A percentile compares a stretch with the other conserved stretches of the same genome.
Evolutionary conservation across 306 rosid species (phyloP).

Genomic region (Parietaria judaica): DNA sequence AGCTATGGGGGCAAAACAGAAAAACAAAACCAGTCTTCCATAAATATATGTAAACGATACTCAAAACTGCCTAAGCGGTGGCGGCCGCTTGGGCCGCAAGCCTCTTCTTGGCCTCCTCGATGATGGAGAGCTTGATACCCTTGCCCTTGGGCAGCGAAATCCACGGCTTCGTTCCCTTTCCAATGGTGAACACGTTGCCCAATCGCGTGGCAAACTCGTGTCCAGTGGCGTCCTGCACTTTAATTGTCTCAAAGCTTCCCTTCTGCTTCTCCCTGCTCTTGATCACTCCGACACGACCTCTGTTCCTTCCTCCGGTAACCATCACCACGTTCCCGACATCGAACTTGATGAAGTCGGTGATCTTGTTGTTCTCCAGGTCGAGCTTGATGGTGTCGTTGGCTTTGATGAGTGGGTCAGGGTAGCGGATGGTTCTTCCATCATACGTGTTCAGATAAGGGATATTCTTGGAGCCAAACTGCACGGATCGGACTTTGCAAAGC

Average conservation of each 20-base stretch:
- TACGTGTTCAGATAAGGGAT: slow-evolving; percentile 69
- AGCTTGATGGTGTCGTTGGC: slow-evolving; percentile 71
- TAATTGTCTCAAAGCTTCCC: slow-evolving; percentile 75
- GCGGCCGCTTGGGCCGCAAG: slow-evolving; percentile 50
- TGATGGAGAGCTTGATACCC: slow-evolving; percentile 70
- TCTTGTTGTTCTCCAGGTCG: slow-evolving; percentile 59
- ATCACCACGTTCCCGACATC: slow-evolving; percentile 73
- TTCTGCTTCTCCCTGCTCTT: slow-evolving; percentile 70
- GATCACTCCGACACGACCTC: slow-evolving; percentile 72
- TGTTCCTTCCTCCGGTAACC: slow-evolving; percentile 76
- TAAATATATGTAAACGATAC: slow-evolving; percentile 7
- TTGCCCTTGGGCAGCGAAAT: slow-evolving; percentile 64
- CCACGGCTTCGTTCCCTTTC: slow-evolving; percentile 71
- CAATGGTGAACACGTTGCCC: slow-evolving; percentile 63
- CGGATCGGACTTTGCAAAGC: slow-evolving; percentile 69
- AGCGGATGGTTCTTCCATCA: slow-evolving; percentile 72
- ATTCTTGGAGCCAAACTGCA: slow-evolving; percentile 65
- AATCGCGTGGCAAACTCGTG: slow-evolving; percentile 65
- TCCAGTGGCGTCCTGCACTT: slow-evolving; percentile 57
- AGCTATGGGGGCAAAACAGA: background rate
- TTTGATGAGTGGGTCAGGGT: slow-evolving; percentile 60
- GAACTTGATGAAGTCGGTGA: slow-evolving; percentile 58
- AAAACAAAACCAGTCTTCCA: slow-evolving; percentile 11
- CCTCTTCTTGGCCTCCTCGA: slow-evolving; percentile 73
- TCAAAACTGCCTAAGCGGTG: slow-evolving; percentile 30